Conservation (phyloP, 805 yeast genomes). For the Deakozyma indianensis region DNA sequence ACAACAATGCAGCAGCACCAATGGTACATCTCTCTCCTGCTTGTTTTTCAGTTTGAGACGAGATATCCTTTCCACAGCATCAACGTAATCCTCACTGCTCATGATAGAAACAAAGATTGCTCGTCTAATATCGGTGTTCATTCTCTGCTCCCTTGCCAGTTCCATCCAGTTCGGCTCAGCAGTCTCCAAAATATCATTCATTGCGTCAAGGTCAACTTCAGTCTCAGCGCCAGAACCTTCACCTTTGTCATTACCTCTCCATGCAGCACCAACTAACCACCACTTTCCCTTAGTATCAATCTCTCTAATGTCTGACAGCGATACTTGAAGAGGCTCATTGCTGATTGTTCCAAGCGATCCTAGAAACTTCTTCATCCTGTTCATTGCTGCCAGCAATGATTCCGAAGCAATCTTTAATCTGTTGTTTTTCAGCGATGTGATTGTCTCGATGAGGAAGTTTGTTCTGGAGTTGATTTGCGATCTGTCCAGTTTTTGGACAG, state of each 20-base stretch:
- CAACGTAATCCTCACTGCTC: conserved; percentile 88
- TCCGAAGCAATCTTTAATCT: conserved; percentile 51
- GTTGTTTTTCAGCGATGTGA: conserved; percentile 76
- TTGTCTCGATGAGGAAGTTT: conserved; percentile 70
- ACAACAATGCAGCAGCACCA: conserved; percentile 74
- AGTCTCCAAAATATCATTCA: conserved; percentile 48
- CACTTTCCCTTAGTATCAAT: conserved; percentile 81
- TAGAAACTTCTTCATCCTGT: conserved; percentile 48
- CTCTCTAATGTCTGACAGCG: conserved; percentile 65
- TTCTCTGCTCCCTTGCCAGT: conserved; percentile 70
- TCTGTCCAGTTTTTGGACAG: conserved; percentile 26
- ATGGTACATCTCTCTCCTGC: conserved; percentile 80
- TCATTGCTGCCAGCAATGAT: conserved; percentile 34
- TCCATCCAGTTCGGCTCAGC: conserved; percentile 82
- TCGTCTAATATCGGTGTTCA: conserved; percentile 91
- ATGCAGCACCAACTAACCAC: conserved; percentile 99
- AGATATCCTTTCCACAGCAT: conserved; percentile 71
- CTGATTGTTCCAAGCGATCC: conserved; percentile 35
- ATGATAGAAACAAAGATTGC: conserved; percentile 88
- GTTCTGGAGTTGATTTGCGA: conserved; percentile 42
- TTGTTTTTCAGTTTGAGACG: conserved; percentile 62
- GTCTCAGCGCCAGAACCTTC: conserved; percentile 15
- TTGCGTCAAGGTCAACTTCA: conserved; percentile 29
- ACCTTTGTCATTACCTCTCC: conserved; percentile 49
- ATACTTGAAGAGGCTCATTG: conserved; percentile 68